A percentile compares a stretch with the other conserved stretches of the same genome.
Evolutionary conservation across 306 rosid genomes (phyloP).

Genomic region (Lotus japonicus): DNA sequence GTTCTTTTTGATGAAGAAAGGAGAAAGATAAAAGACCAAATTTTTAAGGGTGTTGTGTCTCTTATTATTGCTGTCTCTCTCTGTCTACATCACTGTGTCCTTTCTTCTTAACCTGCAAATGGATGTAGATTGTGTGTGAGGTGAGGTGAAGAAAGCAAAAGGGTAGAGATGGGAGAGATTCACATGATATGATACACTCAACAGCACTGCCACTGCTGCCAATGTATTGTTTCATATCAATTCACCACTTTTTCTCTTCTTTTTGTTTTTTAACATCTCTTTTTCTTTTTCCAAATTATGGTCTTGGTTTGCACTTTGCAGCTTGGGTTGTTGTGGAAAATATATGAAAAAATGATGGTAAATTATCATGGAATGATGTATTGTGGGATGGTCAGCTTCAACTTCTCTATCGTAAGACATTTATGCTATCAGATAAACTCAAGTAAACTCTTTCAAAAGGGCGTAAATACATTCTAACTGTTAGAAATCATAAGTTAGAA

Average conservation of each 20-base stretch:
- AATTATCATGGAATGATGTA: conserved; percentile 1
- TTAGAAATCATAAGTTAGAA: too few species aligned
- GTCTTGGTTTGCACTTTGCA: background rate
- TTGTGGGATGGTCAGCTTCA: background rate
- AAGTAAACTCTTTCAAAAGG: too few species aligned
- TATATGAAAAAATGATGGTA: background rate
- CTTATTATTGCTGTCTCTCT: background rate
- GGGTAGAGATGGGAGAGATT: background rate
- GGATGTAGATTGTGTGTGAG: conserved; percentile 9
- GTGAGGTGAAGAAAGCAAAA: background rate
- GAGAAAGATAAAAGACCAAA: background rate
- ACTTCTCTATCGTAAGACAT: too few species aligned
- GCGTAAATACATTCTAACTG: too few species aligned
- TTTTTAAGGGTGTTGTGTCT: conserved; percentile 8
- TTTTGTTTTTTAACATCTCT: conserved; percentile 1
- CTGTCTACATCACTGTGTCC: background rate
- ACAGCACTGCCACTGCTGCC: background rate
- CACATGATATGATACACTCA: background rate
- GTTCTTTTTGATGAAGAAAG: conserved; percentile 17
- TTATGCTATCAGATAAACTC: too few species aligned
- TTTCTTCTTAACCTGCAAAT: conserved; percentile 6
- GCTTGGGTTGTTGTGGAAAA: background rate
- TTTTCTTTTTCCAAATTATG: background rate
- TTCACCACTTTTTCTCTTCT: conserved; percentile 1
- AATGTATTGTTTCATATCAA: background rate